Evolutionary conservation across 441 rosid genomes (phyloP).

Genomic region (Theobroma grandiflorum): DNA sequence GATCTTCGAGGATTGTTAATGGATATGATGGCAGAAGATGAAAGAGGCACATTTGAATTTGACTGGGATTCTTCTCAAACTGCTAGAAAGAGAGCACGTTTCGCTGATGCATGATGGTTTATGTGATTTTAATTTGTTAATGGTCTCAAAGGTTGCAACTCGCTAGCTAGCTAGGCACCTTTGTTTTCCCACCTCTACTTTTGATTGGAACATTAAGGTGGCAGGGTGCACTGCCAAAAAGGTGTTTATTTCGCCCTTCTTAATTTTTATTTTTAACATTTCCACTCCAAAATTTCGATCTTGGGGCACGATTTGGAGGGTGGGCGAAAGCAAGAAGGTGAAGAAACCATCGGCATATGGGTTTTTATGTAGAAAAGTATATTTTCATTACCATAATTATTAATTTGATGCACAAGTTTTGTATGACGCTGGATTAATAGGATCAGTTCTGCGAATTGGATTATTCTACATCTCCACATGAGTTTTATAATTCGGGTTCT

Average conservation of each 20-base stretch:
- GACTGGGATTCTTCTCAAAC: neutral
- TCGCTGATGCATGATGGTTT: neutral
- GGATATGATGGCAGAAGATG: conserved; percentile 40
- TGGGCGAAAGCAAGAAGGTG: neutral
- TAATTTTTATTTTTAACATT: neutral
- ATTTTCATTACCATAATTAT: too few relatives aligned
- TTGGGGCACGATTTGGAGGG: neutral
- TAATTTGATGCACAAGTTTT: too few relatives aligned
- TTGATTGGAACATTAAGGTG: neutral
- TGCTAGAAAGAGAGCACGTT: conserved; percentile 11
- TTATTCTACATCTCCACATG: too few relatives aligned
- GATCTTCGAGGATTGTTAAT: conserved; percentile 39
- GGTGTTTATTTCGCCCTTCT: neutral
- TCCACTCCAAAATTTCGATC: neutral
- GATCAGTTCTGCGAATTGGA: too few relatives aligned
- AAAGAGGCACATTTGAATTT: conserved; percentile 11
- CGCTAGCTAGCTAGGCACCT: neutral
- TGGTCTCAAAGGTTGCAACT: neutral
- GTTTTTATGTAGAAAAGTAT: too few relatives aligned
- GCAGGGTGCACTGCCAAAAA: neutral
- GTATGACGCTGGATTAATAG: too few relatives aligned
- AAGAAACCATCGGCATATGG: neutral
- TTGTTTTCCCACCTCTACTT: neutral
- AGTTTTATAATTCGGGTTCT: too few relatives aligned
- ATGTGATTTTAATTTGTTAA: neutral